Evolutionary conservation across 2,329 filamentous ascomycete genomes (phyloP).

Genomic region (Exophiala spinifera): DNA sequence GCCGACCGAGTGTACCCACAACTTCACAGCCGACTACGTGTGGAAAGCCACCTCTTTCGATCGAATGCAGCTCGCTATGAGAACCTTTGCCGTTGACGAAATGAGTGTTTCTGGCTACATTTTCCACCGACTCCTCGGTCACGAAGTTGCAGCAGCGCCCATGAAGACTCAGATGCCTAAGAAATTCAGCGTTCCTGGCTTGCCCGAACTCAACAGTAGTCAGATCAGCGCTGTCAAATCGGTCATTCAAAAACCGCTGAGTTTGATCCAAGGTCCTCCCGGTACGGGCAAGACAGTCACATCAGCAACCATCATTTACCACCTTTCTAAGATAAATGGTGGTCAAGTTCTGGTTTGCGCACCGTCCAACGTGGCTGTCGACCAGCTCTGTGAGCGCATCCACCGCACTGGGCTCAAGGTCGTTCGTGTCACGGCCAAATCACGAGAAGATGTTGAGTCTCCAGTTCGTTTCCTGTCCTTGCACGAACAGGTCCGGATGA

Average conservation of each 20-base stretch:
- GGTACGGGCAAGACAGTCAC: constrained; percentile 98
- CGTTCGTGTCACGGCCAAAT: constrained; percentile 97
- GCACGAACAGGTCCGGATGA: constrained; percentile 95
- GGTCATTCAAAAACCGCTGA: constrained; percentile 87
- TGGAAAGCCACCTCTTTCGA: constrained; percentile 99
- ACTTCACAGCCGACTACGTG: constrained; percentile 97
- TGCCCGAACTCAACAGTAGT: constrained; percentile 91
- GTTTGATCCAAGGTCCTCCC: constrained; percentile 92
- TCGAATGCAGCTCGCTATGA: constrained; percentile 99
- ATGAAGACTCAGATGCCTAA: constrained; percentile 95
- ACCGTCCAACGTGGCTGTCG: constrained; percentile 96
- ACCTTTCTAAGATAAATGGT: constrained; percentile 90
- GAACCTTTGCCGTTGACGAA: constrained; percentile 96
- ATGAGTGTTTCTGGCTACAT: constrained; percentile 98
- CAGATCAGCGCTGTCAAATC: constrained; percentile 96
- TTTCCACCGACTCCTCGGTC: constrained; percentile 92
- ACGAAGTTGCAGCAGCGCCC: constrained; percentile 88
- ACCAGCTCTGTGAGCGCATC: constrained; percentile 95
- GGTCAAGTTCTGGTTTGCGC: constrained; percentile 95
- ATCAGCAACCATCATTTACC: constrained; percentile 97
- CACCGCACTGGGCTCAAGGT: constrained; percentile 93
- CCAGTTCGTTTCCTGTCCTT: constrained; percentile 92
- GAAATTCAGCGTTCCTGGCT: constrained; percentile 91
- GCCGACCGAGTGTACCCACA: constrained; percentile 92
- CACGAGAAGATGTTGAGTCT: constrained; percentile 97